Evolutionary conservation across 1,139 yeast genomes (phyloP).

Genomic region (Yamadazyma triangularis): DNA sequence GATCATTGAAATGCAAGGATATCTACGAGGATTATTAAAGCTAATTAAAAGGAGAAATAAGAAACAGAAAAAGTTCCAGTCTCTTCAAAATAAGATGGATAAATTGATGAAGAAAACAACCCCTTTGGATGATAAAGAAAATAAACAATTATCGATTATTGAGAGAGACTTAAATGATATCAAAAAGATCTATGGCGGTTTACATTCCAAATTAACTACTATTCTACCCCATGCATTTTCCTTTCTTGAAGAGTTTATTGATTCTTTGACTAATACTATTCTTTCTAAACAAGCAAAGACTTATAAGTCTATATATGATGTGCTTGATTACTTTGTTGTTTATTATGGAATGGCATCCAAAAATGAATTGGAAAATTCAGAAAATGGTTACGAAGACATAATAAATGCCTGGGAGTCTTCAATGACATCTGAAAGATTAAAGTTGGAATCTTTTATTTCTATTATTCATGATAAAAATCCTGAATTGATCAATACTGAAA

Average conservation of each 20-base stretch:
- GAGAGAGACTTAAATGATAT: constrained; percentile 28
- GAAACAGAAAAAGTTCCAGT: constrained; percentile 40
- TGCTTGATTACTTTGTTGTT: constrained; percentile 27
- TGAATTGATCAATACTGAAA: constrained; percentile 25
- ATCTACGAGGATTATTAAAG: constrained; percentile 34
- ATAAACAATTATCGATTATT: constrained; percentile 23
- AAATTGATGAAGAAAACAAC: constrained; percentile 36
- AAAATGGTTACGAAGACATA: constrained; percentile 18
- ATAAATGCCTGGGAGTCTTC: constrained; percentile 31
- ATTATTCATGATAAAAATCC: constrained; percentile 29
- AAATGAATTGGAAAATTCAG: constrained; percentile 8
- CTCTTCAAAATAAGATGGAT: constrained; percentile 39
- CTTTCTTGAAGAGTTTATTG: constrained; percentile 50
- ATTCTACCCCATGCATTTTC: constrained; percentile 45
- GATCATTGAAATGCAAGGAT: constrained; percentile 35
- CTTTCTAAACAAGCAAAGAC: constrained; percentile 30
- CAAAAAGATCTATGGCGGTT: constrained; percentile 25
- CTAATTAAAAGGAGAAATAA: constrained; percentile 42
- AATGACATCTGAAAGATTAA: constrained; percentile 26
- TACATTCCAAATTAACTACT: constrained; percentile 37
- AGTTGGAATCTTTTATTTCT: constrained; percentile 33
- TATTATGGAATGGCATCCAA: constrained; percentile 33
- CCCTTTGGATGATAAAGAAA: constrained; percentile 37
- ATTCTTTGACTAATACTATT: constrained; percentile 31
- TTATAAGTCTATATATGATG: constrained; percentile 21